These are phyloP conservation scores for Stagonosporopsis cucurbitacearum DNA, from an alignment of 2,329 filamentous ascomycete genomes.

Conservation along the genomic window DNA sequence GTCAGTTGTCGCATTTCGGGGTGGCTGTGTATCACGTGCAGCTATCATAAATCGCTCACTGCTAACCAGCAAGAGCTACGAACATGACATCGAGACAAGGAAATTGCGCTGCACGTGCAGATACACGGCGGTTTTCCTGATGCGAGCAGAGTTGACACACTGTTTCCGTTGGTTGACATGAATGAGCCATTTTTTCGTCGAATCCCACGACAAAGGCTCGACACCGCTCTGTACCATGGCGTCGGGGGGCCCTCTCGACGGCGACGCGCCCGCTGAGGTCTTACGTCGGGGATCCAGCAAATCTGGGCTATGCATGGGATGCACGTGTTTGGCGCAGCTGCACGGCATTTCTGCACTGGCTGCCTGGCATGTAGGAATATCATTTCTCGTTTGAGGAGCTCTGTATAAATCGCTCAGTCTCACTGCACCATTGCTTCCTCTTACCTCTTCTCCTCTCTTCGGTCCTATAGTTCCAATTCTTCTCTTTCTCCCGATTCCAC, in stretches of 20 bases:
- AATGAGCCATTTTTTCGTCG: slow-evolving; percentile 37
- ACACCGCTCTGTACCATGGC: slow-evolving; percentile 10
- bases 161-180: slow-evolving; percentile 14
- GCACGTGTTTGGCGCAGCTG: slow-evolving; percentile 8
- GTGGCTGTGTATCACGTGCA: slow-evolving; percentile 28
- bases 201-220: slow-evolving; percentile 20
- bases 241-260: background rate
- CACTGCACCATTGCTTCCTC: slow-evolving; percentile 1
- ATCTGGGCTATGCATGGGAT: background rate
- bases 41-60: slow-evolving; percentile 31
- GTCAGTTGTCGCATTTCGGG: slow-evolving; percentile 12
- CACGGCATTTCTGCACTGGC: slow-evolving; percentile 3
- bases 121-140: slow-evolving; percentile 13
- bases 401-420: slow-evolving; percentile 19
- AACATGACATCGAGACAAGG: slow-evolving; percentile 14
- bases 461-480: slow-evolving; percentile 4
- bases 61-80: slow-evolving; percentile 35
- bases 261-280: background rate
- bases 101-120: slow-evolving; percentile 21
- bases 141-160: slow-evolving; percentile 18
- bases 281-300: background rate
- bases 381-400: slow-evolving; percentile 4
- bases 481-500: slow-evolving; percentile 7
- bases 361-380: slow-evolving; percentile 10
- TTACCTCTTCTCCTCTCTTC: slow-evolving; percentile 16